Base-by-base conservation (phyloP, 352 stramenopile genomes). In the Phytophthora vignae region DNA sequence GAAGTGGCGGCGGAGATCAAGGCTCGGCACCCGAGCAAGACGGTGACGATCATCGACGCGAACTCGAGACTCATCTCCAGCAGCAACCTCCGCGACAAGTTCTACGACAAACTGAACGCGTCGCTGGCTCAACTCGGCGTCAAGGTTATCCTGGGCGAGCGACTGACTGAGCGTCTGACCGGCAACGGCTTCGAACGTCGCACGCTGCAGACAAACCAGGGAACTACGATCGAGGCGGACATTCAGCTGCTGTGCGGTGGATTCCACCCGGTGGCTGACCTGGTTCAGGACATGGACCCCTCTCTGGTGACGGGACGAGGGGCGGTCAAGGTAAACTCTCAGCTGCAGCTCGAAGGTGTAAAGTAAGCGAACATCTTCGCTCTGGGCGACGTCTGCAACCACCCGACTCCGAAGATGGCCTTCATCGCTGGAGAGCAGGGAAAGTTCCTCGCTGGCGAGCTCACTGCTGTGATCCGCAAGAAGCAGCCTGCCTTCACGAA, bases 1-100 rank as follows among this genome's bases (percentile, higher is more conserved):
- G 86, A 94, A 56, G 66, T 93, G 31, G 86, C 84, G 0, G 79
- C 74, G 5, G 86, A 92, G 59, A 90, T 93, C 66, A 83, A 81
- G 21, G 42, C 60, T 14, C 78, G 85, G 53, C 87, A 83, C 60
- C 83, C 86, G 1, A 62, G 44, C 46, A 93, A 93, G 64, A 75
- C 64, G 4, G 83, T 93, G 22, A 92, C 78, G 9, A 82, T 93
- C 49, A 33, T 92, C 10, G 75, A 90, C 0, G 66, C 64, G 2
- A 72, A 76, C 10, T 57, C 71, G 0, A 52, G 72, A 27, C 77
- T 93, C 36, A 61, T 91, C 7, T 56, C 69, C 1, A 64, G 63
- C 12, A 79, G 78, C 63, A 74, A 84, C 3, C 54, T 92, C 5
- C 55, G 54, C 9, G 74, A 90, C 42, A 89, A 85, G 67, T 91